A percentile compares a stretch with the other conserved stretches of the same genome.
Conservation (phyloP, 768 basidiomycete species). For the Boletus fagicola region DNA sequence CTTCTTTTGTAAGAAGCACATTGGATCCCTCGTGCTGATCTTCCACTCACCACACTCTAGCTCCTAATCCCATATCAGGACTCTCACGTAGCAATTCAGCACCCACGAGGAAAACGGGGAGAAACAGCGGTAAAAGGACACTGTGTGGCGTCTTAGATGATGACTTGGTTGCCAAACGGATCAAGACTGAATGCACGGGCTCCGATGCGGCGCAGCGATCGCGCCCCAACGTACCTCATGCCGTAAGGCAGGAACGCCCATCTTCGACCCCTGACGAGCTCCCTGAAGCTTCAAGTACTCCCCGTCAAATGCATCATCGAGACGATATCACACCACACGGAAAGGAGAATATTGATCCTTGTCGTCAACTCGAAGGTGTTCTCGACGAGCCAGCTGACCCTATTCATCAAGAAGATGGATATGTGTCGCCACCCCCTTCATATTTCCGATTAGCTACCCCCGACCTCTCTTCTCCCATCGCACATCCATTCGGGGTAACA, state of each 20-base stretch:
- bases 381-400: constrained; percentile 38
- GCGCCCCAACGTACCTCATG: constrained; percentile 11
- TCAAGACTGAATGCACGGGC: constrained; percentile 30
- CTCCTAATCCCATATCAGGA: constrained; percentile 27
- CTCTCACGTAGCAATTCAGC: constrained; percentile 29
- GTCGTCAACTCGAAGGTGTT: constrained; percentile 40
- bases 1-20: constrained; percentile 58
- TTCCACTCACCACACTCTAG: constrained; percentile 29
- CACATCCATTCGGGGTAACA: constrained; percentile 27
- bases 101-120: constrained; percentile 41
- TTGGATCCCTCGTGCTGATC: constrained; percentile 38
- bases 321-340: constrained; percentile 42
- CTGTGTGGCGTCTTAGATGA: constrained; percentile 68
- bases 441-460: constrained; percentile 48
- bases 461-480: constrained; percentile 65
- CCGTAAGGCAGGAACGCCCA: constrained; percentile 13
- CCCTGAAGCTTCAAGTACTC: constrained; percentile 34
- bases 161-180: constrained; percentile 54
- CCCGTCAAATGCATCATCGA: constrained; percentile 33
- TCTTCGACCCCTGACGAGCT: constrained; percentile 7
- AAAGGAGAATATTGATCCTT: constrained; percentile 40
- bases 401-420: constrained; percentile 78
- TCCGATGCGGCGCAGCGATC: constrained; percentile 32
- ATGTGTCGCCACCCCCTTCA: constrained; percentile 68
- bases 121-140: constrained; percentile 73